phyloP scores from a whole-genome alignment of 2,329 filamentous ascomycete genomes.

The Penicillium frequentans region DNA sequence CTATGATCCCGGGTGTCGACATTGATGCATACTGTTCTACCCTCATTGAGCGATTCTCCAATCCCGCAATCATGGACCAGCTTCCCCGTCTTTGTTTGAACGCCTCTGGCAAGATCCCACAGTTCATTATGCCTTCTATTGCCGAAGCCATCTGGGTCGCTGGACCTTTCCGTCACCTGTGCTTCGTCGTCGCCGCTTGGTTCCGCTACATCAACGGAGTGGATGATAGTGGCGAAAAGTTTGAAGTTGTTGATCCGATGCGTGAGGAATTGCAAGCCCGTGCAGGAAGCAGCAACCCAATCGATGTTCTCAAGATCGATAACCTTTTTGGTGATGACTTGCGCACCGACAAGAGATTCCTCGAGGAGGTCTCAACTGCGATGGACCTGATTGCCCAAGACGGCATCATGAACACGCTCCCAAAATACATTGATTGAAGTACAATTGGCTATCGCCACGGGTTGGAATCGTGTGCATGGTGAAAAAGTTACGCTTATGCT shows the following conservation, averaged over 20 bases:
- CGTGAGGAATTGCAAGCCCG: constrained; percentile 49
- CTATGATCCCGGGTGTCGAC: constrained; percentile 52
- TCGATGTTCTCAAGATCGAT: constrained; percentile 46
- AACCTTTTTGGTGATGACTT: constrained; percentile 55
- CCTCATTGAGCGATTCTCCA: constrained; percentile 56
- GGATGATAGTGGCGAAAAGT: constrained; percentile 48
- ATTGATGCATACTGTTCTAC: constrained; percentile 56
- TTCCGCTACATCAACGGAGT: constrained; percentile 55
- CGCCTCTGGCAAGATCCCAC: constrained; percentile 56
- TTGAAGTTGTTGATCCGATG: constrained; percentile 50
- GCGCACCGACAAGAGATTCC: constrained; percentile 50
- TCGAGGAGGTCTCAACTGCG: constrained; percentile 47
- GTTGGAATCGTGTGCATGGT: background rate
- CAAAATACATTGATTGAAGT: constrained; percentile 48
- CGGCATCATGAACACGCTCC: constrained; percentile 51
- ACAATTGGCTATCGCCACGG: background rate
- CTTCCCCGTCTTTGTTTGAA: constrained; percentile 54
- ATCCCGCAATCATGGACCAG: constrained; percentile 58
- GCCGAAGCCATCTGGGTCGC: constrained; percentile 46
- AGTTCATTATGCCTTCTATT: constrained; percentile 42
- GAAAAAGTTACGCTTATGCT: background rate
- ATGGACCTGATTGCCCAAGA: constrained; percentile 50
- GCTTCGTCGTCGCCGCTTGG: constrained; percentile 53
- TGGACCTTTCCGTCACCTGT: constrained; percentile 49
- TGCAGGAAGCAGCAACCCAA: constrained; percentile 45